These are phyloP conservation scores for Morella rubra DNA, from an alignment of 306 rosid species.

Conservation along the genomic window DNA sequence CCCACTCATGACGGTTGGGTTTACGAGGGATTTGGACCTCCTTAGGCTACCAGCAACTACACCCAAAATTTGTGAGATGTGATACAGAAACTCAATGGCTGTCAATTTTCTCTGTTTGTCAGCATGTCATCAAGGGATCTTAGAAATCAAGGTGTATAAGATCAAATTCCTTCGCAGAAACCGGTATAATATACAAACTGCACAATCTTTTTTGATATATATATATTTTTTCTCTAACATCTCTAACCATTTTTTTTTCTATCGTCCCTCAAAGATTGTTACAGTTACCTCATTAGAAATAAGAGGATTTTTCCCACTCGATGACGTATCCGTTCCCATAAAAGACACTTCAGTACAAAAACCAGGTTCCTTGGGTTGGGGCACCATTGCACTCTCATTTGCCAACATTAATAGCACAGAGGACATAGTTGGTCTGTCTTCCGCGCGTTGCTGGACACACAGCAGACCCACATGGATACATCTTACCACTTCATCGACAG, in stretches of 20 bases:
- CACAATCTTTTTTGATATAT: neutral
- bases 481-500: conserved; percentile 23
- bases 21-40: too few species aligned
- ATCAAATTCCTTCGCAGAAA: neutral
- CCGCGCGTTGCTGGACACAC: conserved; percentile 48
- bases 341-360: conserved; percentile 33
- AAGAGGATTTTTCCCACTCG: conserved; percentile 16
- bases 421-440: conserved; percentile 58
- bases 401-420: conserved; percentile 42
- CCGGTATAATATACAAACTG: neutral
- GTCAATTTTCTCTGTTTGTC: neutral
- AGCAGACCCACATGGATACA: conserved; percentile 51
- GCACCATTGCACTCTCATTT: conserved; percentile 32
- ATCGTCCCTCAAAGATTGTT: conserved; percentile 31
- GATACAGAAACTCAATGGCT: neutral
- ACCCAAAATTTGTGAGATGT: neutral
- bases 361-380: conserved; percentile 41
- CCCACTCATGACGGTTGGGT: too few species aligned
- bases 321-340: conserved; percentile 30
- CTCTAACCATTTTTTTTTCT: neutral
- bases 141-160: neutral
- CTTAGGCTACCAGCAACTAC: too few species aligned
- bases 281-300: conserved; percentile 30
- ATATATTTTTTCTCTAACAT: neutral
- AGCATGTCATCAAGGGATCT: neutral